Percentiles rank a stretch among this genome's conserved stretches.
Conservation (phyloP, 331 rosid genomes). For the Arachis monticola region DNA sequence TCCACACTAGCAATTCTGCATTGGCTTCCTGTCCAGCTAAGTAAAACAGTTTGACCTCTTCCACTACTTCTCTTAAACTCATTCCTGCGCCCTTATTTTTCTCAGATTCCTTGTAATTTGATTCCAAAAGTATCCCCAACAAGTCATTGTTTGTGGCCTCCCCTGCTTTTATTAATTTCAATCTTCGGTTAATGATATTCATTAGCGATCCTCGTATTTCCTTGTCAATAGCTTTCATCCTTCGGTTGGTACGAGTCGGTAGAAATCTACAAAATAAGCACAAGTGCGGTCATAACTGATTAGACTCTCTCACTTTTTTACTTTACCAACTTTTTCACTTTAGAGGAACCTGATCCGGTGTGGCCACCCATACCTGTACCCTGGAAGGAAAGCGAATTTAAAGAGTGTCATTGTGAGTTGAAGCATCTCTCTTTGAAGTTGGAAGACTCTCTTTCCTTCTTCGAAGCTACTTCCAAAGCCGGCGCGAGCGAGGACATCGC, state of each 20-base stretch:
- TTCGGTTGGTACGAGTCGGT: too few species aligned
- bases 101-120: conserved; percentile 46
- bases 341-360: neutral
- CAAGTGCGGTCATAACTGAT: too few species aligned
- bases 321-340: too few species aligned
- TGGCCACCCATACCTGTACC: conserved; percentile 38
- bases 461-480: conserved; percentile 55
- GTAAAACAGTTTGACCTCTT: conserved; percentile 49
- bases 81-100: conserved; percentile 44
- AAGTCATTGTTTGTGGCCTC: conserved; percentile 45
- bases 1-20: conserved; percentile 51
- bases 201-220: conserved; percentile 20
- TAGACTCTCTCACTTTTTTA: too few species aligned
- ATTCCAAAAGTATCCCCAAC: conserved; percentile 50
- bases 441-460: conserved; percentile 46
- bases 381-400: conserved; percentile 45
- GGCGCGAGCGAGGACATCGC: conserved; percentile 51
- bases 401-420: conserved; percentile 28
- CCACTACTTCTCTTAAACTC: conserved; percentile 48
- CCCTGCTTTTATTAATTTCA: conserved; percentile 48
- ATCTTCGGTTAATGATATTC: conserved; percentile 44
- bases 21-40: conserved; percentile 52
- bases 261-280: too few species aligned
- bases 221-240: too few species aligned
- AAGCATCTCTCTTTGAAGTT: conserved; percentile 46